Evolutionary conservation across 345 rosid genomes (phyloP).

Genomic region (Arabis hirsuta): DNA sequence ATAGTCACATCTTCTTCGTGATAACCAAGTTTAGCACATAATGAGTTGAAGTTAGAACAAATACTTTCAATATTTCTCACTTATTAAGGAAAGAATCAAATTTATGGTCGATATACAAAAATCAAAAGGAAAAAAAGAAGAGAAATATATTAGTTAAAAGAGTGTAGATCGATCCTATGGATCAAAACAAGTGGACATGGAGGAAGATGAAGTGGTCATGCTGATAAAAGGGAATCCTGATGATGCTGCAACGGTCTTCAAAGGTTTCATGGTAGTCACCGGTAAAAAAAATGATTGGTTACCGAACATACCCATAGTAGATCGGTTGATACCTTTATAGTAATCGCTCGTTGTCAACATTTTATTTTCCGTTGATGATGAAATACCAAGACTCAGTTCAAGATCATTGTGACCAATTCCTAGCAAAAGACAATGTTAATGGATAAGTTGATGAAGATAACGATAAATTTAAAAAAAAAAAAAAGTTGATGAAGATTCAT

Average conservation of each 20-base stretch:
- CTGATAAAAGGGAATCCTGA: constrained; percentile 88
- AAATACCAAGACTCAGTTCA: constrained; percentile 77
- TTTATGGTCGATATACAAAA: constrained; percentile 34
- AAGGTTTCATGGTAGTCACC: constrained; percentile 38
- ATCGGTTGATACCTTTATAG: constrained; percentile 39
- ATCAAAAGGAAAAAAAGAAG: neutral
- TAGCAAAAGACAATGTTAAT: neutral
- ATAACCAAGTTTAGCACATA: constrained; percentile 21
- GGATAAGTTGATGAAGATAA: constrained; percentile 8
- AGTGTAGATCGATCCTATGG: constrained; percentile 27
- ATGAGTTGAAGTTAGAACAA: constrained; percentile 22
- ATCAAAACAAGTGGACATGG: constrained; percentile 39
- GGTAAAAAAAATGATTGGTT: constrained; percentile 40
- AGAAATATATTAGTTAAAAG: neutral
- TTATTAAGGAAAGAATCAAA: constrained; percentile 36
- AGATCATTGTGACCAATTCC: constrained; percentile 51
- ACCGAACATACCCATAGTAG: constrained; percentile 33
- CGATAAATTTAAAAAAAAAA: too few species aligned
- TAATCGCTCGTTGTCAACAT: constrained; percentile 46
- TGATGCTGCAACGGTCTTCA: constrained; percentile 90
- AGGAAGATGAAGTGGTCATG: constrained; percentile 51
- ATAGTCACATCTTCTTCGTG: constrained; percentile 13
- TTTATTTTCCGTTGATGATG: constrained; percentile 45
- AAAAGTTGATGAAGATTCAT: too few species aligned
- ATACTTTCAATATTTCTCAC: constrained; percentile 36